Base-by-base conservation (phyloP, 2,329 filamentous ascomycete species). In the Calonectria pauciramosa region DNA sequence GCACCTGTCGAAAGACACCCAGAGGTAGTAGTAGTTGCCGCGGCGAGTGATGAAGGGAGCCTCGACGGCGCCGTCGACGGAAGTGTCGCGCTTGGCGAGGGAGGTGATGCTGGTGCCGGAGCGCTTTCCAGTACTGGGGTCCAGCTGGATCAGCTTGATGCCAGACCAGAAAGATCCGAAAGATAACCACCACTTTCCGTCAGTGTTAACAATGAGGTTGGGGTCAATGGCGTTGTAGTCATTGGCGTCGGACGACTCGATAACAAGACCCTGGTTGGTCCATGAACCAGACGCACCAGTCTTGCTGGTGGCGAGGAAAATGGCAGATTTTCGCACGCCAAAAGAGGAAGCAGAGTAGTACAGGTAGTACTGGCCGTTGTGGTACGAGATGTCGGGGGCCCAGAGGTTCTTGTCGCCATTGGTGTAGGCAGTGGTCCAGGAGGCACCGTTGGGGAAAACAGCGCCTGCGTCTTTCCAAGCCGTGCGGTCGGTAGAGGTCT, bases 331-430 rank as follows among this genome's bases (percentile, higher is more conserved):
- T 18, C 56, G 82, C 1, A 75, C 72, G 0, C 82, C 82, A 2
- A 84, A 84, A 0, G 78, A 76, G 10, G 82, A 84, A 1, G 82
- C 82, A 0, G 82, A 84, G 77, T 84, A 84, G 80, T 84, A 84
- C 36, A 84, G 59, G 44, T 80, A 83, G 78, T 82, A 84, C 71
- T 79, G 71, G 0, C 79, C 81, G 65, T 83, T 81, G 34, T 77
- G 82, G 75, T 81, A 84, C 1, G 86, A 84, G 8, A 91, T 88
- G 77, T 93, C 91, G 0, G 91, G 91, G 0, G 91, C 91, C 90
- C 73, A 86, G 41, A 84, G 82, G 51, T 83, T 84, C 72, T 73
- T 77, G 1, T 79, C 81, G 34, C 81, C 82, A 3, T 73, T 71
- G 32, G 82, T 83, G 59, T 83, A 84, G 20, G 78, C 4, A 20